Conservation (phyloP, 2,329 filamentous ascomycete species). For the Colletotrichum euphorbiae region DNA sequence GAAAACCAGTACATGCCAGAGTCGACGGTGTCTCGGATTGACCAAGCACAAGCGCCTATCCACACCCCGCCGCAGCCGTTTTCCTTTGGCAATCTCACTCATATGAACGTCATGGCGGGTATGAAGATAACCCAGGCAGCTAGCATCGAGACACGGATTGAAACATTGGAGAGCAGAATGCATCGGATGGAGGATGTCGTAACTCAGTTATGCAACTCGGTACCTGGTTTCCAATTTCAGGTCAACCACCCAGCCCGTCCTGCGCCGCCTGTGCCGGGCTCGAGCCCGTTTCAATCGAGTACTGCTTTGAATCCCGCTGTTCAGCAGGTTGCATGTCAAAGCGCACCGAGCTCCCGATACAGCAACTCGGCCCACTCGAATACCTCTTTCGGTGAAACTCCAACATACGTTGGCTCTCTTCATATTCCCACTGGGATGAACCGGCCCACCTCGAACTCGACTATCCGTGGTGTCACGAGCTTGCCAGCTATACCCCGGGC, state of each 20-base stretch:
- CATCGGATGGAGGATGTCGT: conserved; percentile 65
- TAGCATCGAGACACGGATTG: conserved; percentile 65
- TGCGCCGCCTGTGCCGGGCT: conserved; percentile 43
- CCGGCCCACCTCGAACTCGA: conserved; percentile 59
- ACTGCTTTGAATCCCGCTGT: conserved; percentile 47
- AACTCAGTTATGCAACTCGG: conserved; percentile 60
- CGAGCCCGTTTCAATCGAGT: conserved; percentile 43
- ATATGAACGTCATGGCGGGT: conserved; percentile 59
- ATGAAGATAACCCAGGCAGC: conserved; percentile 70
- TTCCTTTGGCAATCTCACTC: conserved; percentile 61
- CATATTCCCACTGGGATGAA: conserved; percentile 48
- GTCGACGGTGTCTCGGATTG: conserved; percentile 44
- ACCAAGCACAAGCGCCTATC: conserved; percentile 47
- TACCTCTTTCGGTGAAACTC: conserved; percentile 59
- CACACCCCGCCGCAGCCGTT: conserved; percentile 62
- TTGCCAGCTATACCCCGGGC: conserved; percentile 55
- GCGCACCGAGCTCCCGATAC: conserved; percentile 46
- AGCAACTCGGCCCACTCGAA: conserved; percentile 55
- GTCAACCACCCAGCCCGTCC: conserved; percentile 44
- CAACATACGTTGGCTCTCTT: conserved; percentile 58
- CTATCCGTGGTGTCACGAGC: conserved; percentile 60
- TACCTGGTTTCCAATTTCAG: conserved; percentile 54
- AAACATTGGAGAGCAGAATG: conserved; percentile 63
- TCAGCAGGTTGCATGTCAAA: conserved; percentile 45
- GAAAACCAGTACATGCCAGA: conserved; percentile 51